Conservation (phyloP, 495 filamentous ascomycete species). For the Neurospora intermedia region DNA sequence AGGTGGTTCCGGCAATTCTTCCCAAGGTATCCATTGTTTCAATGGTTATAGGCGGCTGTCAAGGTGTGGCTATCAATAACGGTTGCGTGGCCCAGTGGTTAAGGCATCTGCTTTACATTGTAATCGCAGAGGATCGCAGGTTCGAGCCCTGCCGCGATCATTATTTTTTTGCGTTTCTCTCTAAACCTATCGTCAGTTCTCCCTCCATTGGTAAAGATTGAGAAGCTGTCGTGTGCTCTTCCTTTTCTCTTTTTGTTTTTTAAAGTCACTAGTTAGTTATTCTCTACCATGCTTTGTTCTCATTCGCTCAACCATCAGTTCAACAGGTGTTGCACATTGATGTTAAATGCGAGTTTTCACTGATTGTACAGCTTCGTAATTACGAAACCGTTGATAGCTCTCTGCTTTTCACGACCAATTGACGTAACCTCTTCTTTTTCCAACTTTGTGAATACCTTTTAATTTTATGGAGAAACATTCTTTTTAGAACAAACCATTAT, state of each 20-base stretch:
- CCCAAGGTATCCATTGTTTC: background rate
- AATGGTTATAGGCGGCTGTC: accelerated
- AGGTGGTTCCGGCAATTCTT: background rate
- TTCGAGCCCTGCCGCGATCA: slow-evolving; percentile 42
- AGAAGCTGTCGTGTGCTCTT: background rate
- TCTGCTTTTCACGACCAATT: too few relatives aligned
- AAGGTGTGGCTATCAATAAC: accelerated
- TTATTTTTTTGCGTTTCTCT: slow-evolving; percentile 4
- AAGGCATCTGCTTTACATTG: slow-evolving; percentile 32
- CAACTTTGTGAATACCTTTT: too few relatives aligned
- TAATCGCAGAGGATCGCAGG: slow-evolving; percentile 35
- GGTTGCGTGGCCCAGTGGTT: slow-evolving; percentile 32
- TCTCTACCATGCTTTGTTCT: too few relatives aligned
- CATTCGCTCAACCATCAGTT: too few relatives aligned
- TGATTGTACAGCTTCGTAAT: too few relatives aligned
- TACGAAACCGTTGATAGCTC: too few relatives aligned
- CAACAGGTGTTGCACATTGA: too few relatives aligned
- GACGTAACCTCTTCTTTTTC: too few relatives aligned
- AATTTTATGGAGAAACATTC: too few relatives aligned
- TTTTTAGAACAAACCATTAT: too few relatives aligned
- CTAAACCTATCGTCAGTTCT: too few relatives aligned
- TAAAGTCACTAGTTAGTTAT: background rate
- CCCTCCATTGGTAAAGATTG: background rate
- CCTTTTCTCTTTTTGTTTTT: background rate
- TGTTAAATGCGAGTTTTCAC: too few relatives aligned